Evolutionary conservation across 306 rosid species (phyloP).

Genomic region (Dryas alaskensis): DNA sequence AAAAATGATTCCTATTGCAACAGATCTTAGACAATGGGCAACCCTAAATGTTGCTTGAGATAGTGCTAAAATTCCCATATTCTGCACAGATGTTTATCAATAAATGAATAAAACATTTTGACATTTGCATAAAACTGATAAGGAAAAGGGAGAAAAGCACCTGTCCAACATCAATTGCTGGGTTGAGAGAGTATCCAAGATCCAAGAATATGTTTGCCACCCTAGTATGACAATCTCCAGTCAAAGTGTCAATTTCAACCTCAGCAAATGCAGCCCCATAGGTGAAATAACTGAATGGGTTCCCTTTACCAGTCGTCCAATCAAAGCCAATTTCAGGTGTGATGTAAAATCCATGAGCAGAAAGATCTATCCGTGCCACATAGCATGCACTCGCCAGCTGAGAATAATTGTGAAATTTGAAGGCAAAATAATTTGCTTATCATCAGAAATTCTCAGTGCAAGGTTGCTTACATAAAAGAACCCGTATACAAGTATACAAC

Average conservation of each 20-base stretch:
- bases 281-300: constrained; percentile 78
- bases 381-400: constrained; percentile 88
- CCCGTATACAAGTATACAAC: neutral
- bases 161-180: constrained; percentile 97
- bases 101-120: neutral
- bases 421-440: constrained; percentile 4
- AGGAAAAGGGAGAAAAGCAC: constrained; percentile 28
- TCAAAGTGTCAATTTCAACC: constrained; percentile 92
- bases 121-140: neutral
- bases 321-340: constrained; percentile 86
- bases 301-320: constrained; percentile 76
- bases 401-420: constrained; percentile 27
- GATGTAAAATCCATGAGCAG: constrained; percentile 92
- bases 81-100: neutral
- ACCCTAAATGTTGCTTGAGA: neutral
- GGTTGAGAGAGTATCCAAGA: constrained; percentile 86
- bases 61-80: neutral
- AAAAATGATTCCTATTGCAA: neutral
- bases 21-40: neutral
- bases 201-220: constrained; percentile 68
- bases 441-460: constrained; percentile 17
- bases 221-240: constrained; percentile 92
- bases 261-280: constrained; percentile 95
- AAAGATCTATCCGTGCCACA: constrained; percentile 77
- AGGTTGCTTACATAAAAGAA: constrained; percentile 9